Conservation (phyloP, 2,329 filamentous ascomycete genomes). For the Penicillium sp. region DNA sequence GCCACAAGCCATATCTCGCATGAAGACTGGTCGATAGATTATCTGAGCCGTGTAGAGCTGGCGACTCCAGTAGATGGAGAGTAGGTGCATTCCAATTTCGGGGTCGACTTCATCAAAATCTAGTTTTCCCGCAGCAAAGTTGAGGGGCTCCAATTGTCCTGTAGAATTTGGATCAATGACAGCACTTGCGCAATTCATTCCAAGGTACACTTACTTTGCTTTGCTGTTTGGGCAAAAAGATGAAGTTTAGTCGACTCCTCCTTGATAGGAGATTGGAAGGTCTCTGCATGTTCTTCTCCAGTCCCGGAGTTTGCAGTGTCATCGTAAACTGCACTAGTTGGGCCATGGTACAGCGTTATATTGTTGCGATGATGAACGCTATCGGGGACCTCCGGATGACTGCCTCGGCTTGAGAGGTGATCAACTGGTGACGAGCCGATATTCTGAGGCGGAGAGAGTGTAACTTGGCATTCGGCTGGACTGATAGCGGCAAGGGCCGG, state of each 20-base stretch:
- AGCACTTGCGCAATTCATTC: background rate
- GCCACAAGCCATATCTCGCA: slow-evolving; percentile 47
- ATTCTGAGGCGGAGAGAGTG: slow-evolving; percentile 1
- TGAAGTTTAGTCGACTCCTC: slow-evolving; percentile 21
- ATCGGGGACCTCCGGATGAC: slow-evolving; percentile 19
- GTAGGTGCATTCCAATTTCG: slow-evolving; percentile 49
- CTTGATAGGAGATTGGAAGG: slow-evolving; percentile 1
- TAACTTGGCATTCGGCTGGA: slow-evolving; percentile 2
- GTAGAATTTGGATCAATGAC: background rate
- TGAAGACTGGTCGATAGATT: slow-evolving; percentile 51
- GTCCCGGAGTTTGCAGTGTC: slow-evolving; percentile 12
- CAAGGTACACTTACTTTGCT: slow-evolving; percentile 17
- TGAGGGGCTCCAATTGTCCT: slow-evolving; percentile 49
- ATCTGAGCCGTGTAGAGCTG: slow-evolving; percentile 48
- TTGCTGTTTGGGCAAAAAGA: slow-evolving; percentile 23
- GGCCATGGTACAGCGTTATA: slow-evolving; percentile 21
- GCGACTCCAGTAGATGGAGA: slow-evolving; percentile 51
- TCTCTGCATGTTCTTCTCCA: slow-evolving; percentile 3
- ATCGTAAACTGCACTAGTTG: slow-evolving; percentile 24
- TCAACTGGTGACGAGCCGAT: slow-evolving; percentile 9
- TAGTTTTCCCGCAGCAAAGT: slow-evolving; percentile 44
- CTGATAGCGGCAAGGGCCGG: slow-evolving; percentile 5
- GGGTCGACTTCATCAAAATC: slow-evolving; percentile 55
- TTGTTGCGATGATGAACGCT: slow-evolving; percentile 12
- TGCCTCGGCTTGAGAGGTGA: slow-evolving; percentile 2